Evolutionary conservation across 495 filamentous ascomycete genomes (phyloP).

Genomic region (Pseudoneurospora amorphoporcata): DNA sequence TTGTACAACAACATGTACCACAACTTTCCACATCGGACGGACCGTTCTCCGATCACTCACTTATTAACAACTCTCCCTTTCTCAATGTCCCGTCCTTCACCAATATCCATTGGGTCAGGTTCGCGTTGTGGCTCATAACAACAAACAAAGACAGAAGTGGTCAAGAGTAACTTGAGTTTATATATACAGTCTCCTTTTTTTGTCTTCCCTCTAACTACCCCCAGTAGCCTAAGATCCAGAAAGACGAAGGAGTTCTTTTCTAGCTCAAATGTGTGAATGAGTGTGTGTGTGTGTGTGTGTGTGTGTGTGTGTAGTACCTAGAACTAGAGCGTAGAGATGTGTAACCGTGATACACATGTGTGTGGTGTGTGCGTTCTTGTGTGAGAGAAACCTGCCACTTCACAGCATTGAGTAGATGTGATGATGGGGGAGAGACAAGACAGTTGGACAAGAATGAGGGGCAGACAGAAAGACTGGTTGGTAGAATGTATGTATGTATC

Average conservation of each 20-base stretch:
- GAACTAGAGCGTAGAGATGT: neutral
- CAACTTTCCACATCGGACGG: neutral
- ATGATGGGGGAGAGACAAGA: neutral
- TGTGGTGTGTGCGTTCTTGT: neutral
- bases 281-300: no score
- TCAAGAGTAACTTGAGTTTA: neutral
- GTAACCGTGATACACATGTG: neutral
- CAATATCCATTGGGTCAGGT: no score
- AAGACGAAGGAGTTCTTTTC: neutral
- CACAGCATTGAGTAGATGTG: neutral
- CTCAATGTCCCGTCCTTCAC: no score
- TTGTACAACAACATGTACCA: neutral
- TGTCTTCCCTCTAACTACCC: neutral
- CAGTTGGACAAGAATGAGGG: neutral
- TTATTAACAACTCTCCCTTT: neutral
- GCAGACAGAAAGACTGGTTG: neutral
- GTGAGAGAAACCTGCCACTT: neutral
- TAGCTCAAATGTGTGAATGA: neutral
- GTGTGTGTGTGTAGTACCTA: neutral
- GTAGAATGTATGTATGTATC: neutral
- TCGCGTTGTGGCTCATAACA: no score
- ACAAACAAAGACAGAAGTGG: no score
- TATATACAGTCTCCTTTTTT: neutral
- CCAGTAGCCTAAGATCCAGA: no score
- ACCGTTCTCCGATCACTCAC: neutral